These are phyloP conservation scores for Fistulinella prunicolor DNA, from an alignment of 768 basidiomycete species.

Conservation along the genomic window DNA sequence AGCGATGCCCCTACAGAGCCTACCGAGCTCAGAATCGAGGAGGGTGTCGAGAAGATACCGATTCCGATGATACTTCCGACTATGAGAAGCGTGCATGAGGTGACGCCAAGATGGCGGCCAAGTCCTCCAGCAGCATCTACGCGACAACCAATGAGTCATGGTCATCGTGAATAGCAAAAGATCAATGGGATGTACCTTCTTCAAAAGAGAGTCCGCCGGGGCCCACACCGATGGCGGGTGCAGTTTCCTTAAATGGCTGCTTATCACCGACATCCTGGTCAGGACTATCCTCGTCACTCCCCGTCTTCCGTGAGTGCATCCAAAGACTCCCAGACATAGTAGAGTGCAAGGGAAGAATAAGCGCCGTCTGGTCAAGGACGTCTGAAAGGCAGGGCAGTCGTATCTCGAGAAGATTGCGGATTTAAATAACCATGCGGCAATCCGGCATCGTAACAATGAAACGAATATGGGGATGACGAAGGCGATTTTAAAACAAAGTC, in stretches of 20 bases:
- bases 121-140: constrained; percentile 52
- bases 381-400: too few relatives aligned
- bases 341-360: neutral
- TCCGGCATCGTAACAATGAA: too few relatives aligned
- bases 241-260: neutral
- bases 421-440: too few relatives aligned
- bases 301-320: neutral
- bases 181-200: constrained; percentile 35
- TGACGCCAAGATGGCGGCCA: constrained; percentile 53
- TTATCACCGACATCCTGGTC: neutral
- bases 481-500: too few relatives aligned
- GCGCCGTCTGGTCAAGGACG: too few relatives aligned
- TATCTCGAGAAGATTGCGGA: too few relatives aligned
- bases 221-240: constrained; percentile 19
- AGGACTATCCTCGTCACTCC: neutral
- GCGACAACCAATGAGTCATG: neutral
- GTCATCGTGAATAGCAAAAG: neutral
- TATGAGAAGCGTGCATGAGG: constrained; percentile 53
- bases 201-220: constrained; percentile 47
- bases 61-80: constrained; percentile 58
- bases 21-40: constrained; percentile 52
- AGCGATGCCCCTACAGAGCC: constrained; percentile 58
- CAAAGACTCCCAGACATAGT: constrained; percentile 6
- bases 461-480: too few relatives aligned
- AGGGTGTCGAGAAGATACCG: constrained; percentile 60